Evolutionary conservation across 495 filamentous ascomycete species (phyloP).

Genomic region (Patellaria atrata): DNA sequence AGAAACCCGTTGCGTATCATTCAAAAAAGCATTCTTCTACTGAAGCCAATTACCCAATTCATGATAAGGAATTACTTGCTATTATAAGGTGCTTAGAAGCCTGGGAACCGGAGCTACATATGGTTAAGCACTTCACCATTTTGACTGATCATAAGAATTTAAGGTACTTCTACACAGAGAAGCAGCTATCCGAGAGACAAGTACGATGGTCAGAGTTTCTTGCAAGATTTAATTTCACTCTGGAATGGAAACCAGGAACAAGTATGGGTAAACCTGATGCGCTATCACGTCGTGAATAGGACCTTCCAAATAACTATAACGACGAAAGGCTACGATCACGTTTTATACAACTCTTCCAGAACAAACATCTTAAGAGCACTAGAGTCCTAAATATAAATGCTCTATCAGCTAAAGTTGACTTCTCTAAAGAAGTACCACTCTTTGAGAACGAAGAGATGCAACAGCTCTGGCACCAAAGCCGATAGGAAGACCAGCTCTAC

Average conservation of each 20-base stretch:
- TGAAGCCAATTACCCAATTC: constrained; percentile 18
- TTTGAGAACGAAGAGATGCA: too few species aligned
- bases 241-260: constrained; percentile 7
- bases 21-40: constrained; percentile 14
- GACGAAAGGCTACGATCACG: too few species aligned
- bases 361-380: too few species aligned
- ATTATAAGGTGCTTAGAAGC: constrained; percentile 16
- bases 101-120: constrained; percentile 16
- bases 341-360: too few species aligned
- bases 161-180: constrained; percentile 7
- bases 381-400: too few species aligned
- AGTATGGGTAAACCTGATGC: neutral
- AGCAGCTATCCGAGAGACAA: constrained; percentile 5
- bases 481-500: too few species aligned
- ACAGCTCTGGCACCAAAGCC: too few species aligned
- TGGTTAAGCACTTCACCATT: constrained; percentile 3
- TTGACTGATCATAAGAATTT: constrained; percentile 17
- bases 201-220: constrained; percentile 11
- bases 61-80: constrained; percentile 20
- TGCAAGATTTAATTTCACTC: constrained; percentile 11
- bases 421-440: too few species aligned
- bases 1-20: constrained; percentile 17
- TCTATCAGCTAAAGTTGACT: too few species aligned
- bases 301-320: constrained; percentile 4
- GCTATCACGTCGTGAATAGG: constrained; percentile 7